Evolutionary conservation across 192 early-diverging fungal genomes (phyloP), one percentile per base, ranked within the genome.

Genomic region (Coemansia brasiliensis): DNA sequence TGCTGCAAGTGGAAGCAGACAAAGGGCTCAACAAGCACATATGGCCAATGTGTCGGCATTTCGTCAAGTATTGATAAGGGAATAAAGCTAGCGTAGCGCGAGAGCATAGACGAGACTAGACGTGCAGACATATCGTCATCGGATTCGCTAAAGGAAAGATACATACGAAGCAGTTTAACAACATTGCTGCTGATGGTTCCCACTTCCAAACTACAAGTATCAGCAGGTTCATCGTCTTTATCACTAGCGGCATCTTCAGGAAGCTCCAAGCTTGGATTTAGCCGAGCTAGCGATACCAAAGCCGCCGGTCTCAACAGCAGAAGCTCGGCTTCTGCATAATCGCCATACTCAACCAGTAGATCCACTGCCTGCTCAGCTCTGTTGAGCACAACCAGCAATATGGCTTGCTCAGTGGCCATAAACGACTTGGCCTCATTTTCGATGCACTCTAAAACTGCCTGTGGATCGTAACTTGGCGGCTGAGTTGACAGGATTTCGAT

Each of bases 271-370:
- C 32, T 35, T 11, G 18, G 44, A 38, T 24, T 16, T 18, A 77
- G 45, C 10, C 35, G 59, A 1, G 67, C 74, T 29, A 77, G 59
- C 2, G 74, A 77, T 12, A 6, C 3, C 2, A 21, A 64, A 16
- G 55, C 44, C 3, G 18, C 16, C 3, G 75, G 75, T 5, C 39
- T 16, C 26, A 70, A 51, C 17, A 79, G 59, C 49, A 79, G 41
- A 7, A 65, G 11, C 48, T 79, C 75, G 0, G 75, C 75, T 46
- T 72, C 75, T 1, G 75, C 75, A 17, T 69, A 79, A 29, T 79
- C 75, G 20, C 66, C 58, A 4, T 24, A 25, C 11, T 55, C 12
- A 24, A 79, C 69, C 49, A 79, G 43, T 5, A 62, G 13, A 4
- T 65, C 50, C n/a, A 57, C 55, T 0, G 75, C 75, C 11, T 62